Conservation (phyloP, 306 rosid species). For the Parietaria judaica region DNA sequence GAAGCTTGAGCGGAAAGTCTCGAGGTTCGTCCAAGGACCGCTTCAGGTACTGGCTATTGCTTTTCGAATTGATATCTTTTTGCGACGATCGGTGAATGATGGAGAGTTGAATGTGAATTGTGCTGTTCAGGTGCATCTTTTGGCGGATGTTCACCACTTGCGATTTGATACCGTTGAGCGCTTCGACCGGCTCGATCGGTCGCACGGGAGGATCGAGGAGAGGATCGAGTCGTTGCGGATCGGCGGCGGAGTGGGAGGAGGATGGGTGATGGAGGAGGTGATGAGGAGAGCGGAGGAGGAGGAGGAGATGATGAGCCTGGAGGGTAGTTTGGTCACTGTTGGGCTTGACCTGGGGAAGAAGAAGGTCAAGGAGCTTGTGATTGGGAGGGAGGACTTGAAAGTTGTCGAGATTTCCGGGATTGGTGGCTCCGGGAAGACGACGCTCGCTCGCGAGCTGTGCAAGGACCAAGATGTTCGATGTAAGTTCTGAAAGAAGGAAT, state of each 20-base stretch:
- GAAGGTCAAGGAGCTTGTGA: slow-evolving; percentile 51
- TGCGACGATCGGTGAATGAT: too few species aligned
- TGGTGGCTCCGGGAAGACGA: slow-evolving; percentile 95
- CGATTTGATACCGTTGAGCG: slow-evolving; percentile 44
- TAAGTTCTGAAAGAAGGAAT: slow-evolving; percentile 21
- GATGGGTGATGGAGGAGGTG: slow-evolving; percentile 63
- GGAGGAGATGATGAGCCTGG: slow-evolving; percentile 18
- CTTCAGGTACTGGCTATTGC: slow-evolving; percentile 30
- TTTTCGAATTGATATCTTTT: not conserved
- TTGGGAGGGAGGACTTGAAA: slow-evolving; percentile 32
- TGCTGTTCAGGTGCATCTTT: slow-evolving; percentile 8
- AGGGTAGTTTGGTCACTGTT: slow-evolving; percentile 30
- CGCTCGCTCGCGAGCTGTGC: slow-evolving; percentile 66
- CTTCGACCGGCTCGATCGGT: slow-evolving; percentile 50
- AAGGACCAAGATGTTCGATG: slow-evolving; percentile 64
- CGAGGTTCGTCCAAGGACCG: slow-evolving; percentile 43
- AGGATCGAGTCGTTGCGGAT: slow-evolving; percentile 53
- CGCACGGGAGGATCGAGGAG: slow-evolving; percentile 31
- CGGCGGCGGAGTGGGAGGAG: slow-evolving; percentile 29
- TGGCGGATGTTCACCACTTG: slow-evolving; percentile 72
- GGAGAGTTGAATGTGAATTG: too few species aligned
- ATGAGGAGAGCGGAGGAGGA: slow-evolving; percentile 41
- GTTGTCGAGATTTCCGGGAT: slow-evolving; percentile 69
- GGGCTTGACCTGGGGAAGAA: slow-evolving; percentile 62
- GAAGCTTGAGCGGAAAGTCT: slow-evolving; percentile 54